phyloP scores from a whole-genome alignment of 495 filamentous ascomycete genomes.

The Xylaria telfairii region DNA sequence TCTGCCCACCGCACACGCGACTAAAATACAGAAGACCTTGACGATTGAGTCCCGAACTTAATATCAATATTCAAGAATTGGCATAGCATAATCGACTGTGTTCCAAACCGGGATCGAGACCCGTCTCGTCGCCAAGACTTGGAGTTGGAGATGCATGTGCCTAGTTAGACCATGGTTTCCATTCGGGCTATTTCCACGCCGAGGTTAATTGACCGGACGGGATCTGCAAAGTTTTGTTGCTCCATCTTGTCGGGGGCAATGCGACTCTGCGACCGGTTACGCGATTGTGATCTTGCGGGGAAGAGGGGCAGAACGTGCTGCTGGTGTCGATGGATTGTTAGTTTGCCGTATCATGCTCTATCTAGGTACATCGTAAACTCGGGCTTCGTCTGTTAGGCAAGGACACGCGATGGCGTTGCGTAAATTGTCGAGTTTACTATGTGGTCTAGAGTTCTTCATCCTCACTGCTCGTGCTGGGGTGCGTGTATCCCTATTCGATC shows the following conservation, averaged over 20 bases:
- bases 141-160: slow-evolving; percentile 5
- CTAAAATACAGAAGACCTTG: background rate
- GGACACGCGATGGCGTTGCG: background rate
- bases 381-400: background rate
- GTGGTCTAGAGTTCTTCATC: background rate
- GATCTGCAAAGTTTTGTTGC: background rate
- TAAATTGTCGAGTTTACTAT: background rate
- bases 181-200: slow-evolving; percentile 1
- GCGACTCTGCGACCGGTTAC: background rate
- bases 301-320: background rate
- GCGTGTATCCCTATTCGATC: background rate
- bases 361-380: background rate
- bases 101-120: background rate
- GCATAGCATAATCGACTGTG: background rate
- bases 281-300: background rate
- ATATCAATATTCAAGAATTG: background rate
- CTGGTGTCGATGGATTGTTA: background rate
- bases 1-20: background rate
- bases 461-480: background rate
- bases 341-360: background rate
- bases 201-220: background rate
- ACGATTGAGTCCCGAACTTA: background rate
- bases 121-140: background rate
- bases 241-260: background rate
- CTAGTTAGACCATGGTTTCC: background rate